Evolutionary conservation across 352 stramenopile genomes (phyloP), one percentile per base, ranked within the genome.

Genomic region (Blastocystis hominis): DNA sequence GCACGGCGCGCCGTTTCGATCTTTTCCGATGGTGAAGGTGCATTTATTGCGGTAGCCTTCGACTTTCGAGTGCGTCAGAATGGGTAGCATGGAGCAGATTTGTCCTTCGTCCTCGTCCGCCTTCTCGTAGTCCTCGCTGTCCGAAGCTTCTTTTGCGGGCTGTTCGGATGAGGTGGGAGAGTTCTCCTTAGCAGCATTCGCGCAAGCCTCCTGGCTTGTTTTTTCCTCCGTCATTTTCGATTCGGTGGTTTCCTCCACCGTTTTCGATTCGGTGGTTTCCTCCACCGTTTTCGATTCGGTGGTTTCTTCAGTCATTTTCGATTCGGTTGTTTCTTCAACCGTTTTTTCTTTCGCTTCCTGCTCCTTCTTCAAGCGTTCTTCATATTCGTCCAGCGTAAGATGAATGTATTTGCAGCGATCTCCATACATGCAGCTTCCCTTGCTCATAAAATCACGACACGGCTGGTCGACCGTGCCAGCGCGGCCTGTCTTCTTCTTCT

Each of bases 401-500:
- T 87, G 77, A 0, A 87, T 40, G 66, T 59, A 87, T 30, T 87
- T 87, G 55, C 77, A 87, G 30, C 66, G 62, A 24, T 87, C 53
- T 30, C 77, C 77, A 46, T 56, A 87, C 50, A 63, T 61, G 50
- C 77, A 87, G 47, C 63, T 55, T 20, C 77, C 77, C 15, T 62
- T 75, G n/a, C n/a, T 36, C 47, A 78, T 30, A 38, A 47, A 87
- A 13, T 87, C 77, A 20, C 34, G 61, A 90, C 90, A 46, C 90
- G 88, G 89, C 92, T 94, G 70, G 90, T 91, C 80, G 91, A 90
- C 69, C 88, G 78, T 80, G 92, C 90, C 10, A 78, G 90, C 66
- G 94, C 90, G 55, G 91, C 91, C 88, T 94, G 36, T 24, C n/a
- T 64, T 53, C 42, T 78, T 55, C 72, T 84, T 84, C 72, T 68